Base-by-base conservation (phyloP, 2,329 filamentous ascomycete genomes). In the Fusarium caatingaense region DNA sequence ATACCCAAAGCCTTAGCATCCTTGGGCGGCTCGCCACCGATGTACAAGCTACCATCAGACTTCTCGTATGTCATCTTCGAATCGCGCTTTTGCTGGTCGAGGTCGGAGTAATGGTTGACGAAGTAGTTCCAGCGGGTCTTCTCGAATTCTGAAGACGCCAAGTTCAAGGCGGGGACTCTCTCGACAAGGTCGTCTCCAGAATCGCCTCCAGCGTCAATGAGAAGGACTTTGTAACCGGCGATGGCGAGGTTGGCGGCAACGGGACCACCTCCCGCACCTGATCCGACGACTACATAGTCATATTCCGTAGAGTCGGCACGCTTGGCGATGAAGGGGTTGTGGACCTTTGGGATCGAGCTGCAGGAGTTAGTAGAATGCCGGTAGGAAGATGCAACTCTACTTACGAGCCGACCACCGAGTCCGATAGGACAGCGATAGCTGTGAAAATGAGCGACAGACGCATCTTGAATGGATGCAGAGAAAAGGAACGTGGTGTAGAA, bases 211-310 rank as follows among this genome's bases (percentile, higher is more conserved):
- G 87, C 87, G 65, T 89, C 87, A 27, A 89, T 82, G 5, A 89
- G 79, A n/a, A 89, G 81, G 8, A 87, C 86, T 64, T 82, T 86
- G 77, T 86, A 83, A 45, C 87, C 87, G 12, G 85, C 85, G 21
- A 84, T 80, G 16, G 87, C 87, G 42, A 89, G 83, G 47, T 86
- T 82, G 46, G 85, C 83, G 8, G 87, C 86, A 6, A 88, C 76
- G 6, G 87, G 86, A 28, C 83, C 86, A 48, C 87, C 87, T 32
- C 87, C 87, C 4, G 86, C 81, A 5, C 87, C 87, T 15, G 85
- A 87, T 8, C 87, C 87, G 37, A 89, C 84, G 18, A 89, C 80
- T n/a, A 89, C 81, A 76, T 88, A 89, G 67, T 89, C 87, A 68
- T 88, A 88, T 8, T 72, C 54, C 3, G 49, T 58, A 8, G 45